A percentile compares a stretch with the other conserved stretches of the same genome.
phyloP scores from a whole-genome alignment of 768 basidiomycete species.

The Auriscalpium orientale region DNA sequence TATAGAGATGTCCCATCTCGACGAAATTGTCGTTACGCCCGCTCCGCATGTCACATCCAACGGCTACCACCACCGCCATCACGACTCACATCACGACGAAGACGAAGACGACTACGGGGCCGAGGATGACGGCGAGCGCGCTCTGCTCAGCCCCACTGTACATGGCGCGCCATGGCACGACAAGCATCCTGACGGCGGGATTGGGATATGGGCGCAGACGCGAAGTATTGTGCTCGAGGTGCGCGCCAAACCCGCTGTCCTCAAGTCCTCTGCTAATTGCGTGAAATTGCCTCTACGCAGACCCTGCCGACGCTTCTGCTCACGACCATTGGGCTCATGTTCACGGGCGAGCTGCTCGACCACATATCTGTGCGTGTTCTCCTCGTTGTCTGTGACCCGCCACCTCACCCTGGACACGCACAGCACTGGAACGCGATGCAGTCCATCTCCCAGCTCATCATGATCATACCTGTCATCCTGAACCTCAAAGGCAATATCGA shows the following conservation, averaged over 20 bases:
- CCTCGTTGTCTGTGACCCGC: constrained; percentile 1
- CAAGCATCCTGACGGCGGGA: constrained; percentile 11
- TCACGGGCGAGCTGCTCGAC: constrained; percentile 88
- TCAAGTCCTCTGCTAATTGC: not conserved
- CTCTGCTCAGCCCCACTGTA: constrained; percentile 34
- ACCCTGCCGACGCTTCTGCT: constrained; percentile 82
- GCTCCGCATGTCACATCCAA: constrained; percentile 1
- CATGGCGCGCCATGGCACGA: constrained; percentile 21
- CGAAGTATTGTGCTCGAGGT: constrained; percentile 68
- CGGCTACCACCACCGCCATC: constrained; percentile 2
- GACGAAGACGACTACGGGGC: constrained; percentile 17
- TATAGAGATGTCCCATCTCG: constrained; percentile 30
- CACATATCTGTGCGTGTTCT: constrained; percentile 61
- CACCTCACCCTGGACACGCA: not conserved
- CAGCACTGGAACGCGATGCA: constrained; percentile 87
- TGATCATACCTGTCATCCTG: constrained; percentile 89
- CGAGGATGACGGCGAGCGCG: constrained; percentile 35
- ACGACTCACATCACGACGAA: constrained; percentile 9
- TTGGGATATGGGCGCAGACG: constrained; percentile 45
- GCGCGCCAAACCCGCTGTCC: constrained; percentile 13
- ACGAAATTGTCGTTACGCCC: constrained; percentile 20
- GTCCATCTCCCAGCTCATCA: constrained; percentile 89
- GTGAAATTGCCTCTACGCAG: constrained; percentile 30
- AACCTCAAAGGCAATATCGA: constrained; percentile 98
- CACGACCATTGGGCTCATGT: constrained; percentile 74